A percentile compares a stretch with the other conserved stretches of the same genome.
Conservation (phyloP, 2,329 filamentous ascomycete species). For the Fusarium chuoi region DNA sequence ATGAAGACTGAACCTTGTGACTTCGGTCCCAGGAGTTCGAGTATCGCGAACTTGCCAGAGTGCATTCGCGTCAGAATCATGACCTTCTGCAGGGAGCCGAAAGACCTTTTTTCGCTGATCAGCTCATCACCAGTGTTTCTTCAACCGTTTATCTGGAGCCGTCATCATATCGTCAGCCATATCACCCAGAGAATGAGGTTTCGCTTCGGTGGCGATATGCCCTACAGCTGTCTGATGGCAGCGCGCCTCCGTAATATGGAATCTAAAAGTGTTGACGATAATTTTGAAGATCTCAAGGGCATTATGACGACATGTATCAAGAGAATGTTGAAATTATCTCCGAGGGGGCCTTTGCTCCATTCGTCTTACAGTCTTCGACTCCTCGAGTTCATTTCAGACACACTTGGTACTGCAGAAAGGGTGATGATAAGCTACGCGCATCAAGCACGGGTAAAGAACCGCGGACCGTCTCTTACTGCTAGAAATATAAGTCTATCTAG, state of each 20-base stretch:
- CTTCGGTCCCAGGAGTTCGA: background rate
- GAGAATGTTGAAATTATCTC: rapidly evolving
- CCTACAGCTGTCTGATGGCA: background rate
- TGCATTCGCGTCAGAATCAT: background rate
- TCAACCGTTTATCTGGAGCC: background rate
- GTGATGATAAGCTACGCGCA: background rate
- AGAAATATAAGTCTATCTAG: background rate
- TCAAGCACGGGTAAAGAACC: background rate
- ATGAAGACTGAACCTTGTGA: background rate
- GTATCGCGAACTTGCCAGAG: background rate
- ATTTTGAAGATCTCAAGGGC: rapidly evolving
- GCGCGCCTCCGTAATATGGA: background rate
- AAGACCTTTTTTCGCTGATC: background rate
- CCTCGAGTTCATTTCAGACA: background rate
- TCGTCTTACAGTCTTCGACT: background rate
- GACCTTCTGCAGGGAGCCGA: background rate
- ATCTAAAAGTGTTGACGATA: rapidly evolving
- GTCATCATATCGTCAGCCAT: background rate
- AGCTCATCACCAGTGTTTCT: background rate
- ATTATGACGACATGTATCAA: background rate
- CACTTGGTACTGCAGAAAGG: background rate
- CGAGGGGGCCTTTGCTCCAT: background rate
- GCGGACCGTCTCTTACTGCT: rapidly evolving
- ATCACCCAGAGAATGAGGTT: background rate
- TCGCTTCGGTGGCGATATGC: background rate